phyloP scores from a whole-genome alignment of 148 eudicot genomes.

The Fagopyrum esculentum region DNA sequence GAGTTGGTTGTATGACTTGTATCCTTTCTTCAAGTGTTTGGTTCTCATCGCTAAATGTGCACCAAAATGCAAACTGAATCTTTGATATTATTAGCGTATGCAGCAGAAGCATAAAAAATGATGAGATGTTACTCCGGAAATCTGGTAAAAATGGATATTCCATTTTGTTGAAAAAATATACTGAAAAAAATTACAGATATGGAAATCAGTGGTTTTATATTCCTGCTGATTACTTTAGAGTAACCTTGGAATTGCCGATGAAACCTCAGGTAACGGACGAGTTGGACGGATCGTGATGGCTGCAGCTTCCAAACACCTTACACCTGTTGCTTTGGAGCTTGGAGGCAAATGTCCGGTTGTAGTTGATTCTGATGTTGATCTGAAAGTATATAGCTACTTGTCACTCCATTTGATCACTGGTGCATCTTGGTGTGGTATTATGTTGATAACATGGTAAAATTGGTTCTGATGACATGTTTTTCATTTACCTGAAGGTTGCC shows the following conservation, averaged over 20 bases:
- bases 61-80: neutral
- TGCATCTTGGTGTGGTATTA: conserved; percentile 4
- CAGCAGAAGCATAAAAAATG: neutral
- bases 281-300: conserved; percentile 56
- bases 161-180: neutral
- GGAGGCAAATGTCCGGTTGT: conserved; percentile 68
- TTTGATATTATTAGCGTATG: neutral
- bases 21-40: neutral
- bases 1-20: neutral
- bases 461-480: neutral
- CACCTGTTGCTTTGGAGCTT: conserved; percentile 68
- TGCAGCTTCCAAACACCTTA: conserved; percentile 66
- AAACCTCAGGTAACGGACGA: conserved; percentile 39
- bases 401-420: neutral
- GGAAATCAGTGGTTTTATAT: neutral
- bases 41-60: neutral
- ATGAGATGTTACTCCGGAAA: neutral
- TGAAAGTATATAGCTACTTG: conserved; percentile 24
- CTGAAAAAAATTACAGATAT: neutral
- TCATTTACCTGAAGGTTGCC: conserved; percentile 31
- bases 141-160: neutral
- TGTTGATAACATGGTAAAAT: neutral
- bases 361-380: conserved; percentile 41
- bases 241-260: neutral
- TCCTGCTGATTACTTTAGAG: neutral